Base-by-base conservation (phyloP, 805 yeast species). In the Helenozyma rhizophorensis region DNA sequence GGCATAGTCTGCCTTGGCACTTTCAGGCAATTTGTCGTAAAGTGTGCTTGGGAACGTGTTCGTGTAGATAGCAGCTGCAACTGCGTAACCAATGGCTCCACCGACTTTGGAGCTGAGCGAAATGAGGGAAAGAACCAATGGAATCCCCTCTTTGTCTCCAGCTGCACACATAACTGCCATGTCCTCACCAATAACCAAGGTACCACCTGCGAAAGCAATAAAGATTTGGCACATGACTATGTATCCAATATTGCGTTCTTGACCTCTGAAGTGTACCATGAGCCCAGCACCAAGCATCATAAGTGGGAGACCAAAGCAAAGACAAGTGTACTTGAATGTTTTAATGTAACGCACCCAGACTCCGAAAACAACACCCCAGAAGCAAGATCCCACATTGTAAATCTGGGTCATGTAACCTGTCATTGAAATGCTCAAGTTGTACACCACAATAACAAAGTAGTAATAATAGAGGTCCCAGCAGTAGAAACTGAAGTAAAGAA, bases 91-190 rank as follows among this genome's bases (percentile, higher is more conserved):
- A 25, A 40, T 34, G 16, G 45, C 34, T 26, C 42, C 37, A 13
- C 45, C 42, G 16, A 34, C 30, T 28, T 37, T 40, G 9, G 36
- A 28, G 16, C 15, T 16, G 24, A 40, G 37, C 12, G 36, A 30
- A n/a, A 27, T 18, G 19, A 37, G 28, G 14, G 42, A 29, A 32
- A 40, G 45, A 33, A 37, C 23, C 42, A 37, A 11, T 14, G 45
- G 42, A 17, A 37, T 19, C 10, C 40, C 42, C 2, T 33, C 42
- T 3, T 27, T 10, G 17, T 32, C 35, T 10, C 37, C 33, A 13
- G 36, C 25, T 19, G 60, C 48, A n/a, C 14, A n/a, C 54, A 58
- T 54, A 23, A 50, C 54, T n/a, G 63, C 60, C 50, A 60, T 48
- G 10, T 49, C 25, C 25, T 25, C 28, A 14, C 28, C 33, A 19